Percentiles rank a stretch among this genome's conserved stretches.
These are phyloP conservation scores for Boeremia lycopersici DNA, from an alignment of 2,329 filamentous ascomycete species.

Conservation along the genomic window DNA sequence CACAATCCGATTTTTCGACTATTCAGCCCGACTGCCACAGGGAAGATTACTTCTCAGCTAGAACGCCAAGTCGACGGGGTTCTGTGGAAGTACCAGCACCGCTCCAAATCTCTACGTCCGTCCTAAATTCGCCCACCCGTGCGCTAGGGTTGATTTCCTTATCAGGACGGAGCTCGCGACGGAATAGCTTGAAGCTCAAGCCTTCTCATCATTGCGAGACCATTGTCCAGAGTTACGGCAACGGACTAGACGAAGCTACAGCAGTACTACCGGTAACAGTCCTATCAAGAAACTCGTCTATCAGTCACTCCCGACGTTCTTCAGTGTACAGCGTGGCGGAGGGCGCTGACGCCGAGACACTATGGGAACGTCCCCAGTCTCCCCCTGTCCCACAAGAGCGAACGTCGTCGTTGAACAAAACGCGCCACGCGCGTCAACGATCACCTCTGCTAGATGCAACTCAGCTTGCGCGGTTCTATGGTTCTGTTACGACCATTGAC, in stretches of 20 bases:
- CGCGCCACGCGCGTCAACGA: constrained; percentile 20
- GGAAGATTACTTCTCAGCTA: constrained; percentile 46
- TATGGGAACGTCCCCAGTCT: constrained; percentile 26
- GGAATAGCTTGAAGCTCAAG: constrained; percentile 37
- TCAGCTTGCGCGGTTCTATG: constrained; percentile 23
- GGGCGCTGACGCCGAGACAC: constrained; percentile 22
- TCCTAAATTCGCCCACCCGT: constrained; percentile 37
- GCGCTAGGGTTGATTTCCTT: constrained; percentile 39
- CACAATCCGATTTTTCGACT: constrained; percentile 10
- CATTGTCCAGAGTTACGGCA: constrained; percentile 48
- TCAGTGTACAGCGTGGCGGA: constrained; percentile 23
- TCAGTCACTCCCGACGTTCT: constrained; percentile 14
- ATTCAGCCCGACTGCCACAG: constrained; percentile 56
- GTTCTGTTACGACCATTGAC: constrained; percentile 2
- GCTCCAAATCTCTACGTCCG: constrained; percentile 35
- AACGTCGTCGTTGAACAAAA: constrained; percentile 16
- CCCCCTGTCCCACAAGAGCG: constrained; percentile 21
- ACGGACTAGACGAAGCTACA: constrained; percentile 39
- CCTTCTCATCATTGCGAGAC: constrained; percentile 42
- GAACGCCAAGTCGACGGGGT: constrained; percentile 30
- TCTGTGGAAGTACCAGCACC: constrained; percentile 41
- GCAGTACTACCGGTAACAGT: constrained; percentile 6
- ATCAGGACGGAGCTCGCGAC: constrained; percentile 34
- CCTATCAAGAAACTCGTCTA: neutral
- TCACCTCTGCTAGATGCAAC: constrained; percentile 33